phyloP scores from a whole-genome alignment of 345 rosid species.

The Geranium rotundifolium region DNA sequence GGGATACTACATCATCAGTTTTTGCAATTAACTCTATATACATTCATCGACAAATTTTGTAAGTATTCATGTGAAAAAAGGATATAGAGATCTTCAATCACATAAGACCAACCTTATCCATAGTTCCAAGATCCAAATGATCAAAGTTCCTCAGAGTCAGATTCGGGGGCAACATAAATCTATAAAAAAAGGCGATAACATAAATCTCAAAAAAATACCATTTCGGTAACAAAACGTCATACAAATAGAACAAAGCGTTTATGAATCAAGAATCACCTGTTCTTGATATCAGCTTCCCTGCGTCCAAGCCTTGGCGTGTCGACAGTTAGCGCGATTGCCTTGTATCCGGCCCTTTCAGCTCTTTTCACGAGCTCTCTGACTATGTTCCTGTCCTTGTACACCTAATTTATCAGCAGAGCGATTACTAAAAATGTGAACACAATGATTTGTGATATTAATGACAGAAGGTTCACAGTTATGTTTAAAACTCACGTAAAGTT shows the following conservation, averaged over 20 bases:
- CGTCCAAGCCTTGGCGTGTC: constrained; percentile 89
- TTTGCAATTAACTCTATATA: no score
- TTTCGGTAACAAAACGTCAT: no score
- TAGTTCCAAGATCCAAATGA: constrained; percentile 68
- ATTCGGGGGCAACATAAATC: constrained; percentile 61
- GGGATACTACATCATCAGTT: no score
- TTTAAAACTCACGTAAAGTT: constrained; percentile 64
- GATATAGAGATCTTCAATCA: no score
- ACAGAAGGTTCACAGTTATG: neutral
- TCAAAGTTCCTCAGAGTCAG: constrained; percentile 82
- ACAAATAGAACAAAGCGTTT: no score
- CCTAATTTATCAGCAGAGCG: constrained; percentile 19
- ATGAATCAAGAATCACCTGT: constrained; percentile 56
- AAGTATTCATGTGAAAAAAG: no score
- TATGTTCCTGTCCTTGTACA: constrained; percentile 63
- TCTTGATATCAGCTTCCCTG: no score
- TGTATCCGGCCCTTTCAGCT: constrained; percentile 88
- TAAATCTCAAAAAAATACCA: no score
- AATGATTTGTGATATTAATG: no score
- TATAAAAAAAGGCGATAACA: constrained; percentile 15
- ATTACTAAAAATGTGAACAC: no score
- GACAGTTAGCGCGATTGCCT: constrained; percentile 90
- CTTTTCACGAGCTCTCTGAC: constrained; percentile 76
- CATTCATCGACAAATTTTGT: no score
- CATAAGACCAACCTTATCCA: constrained; percentile 36